Percentiles rank a stretch among this genome's conserved stretches.
Evolutionary conservation across 1,139 yeast genomes (phyloP).

Genomic region (Yamadazyma trypodendri): DNA sequence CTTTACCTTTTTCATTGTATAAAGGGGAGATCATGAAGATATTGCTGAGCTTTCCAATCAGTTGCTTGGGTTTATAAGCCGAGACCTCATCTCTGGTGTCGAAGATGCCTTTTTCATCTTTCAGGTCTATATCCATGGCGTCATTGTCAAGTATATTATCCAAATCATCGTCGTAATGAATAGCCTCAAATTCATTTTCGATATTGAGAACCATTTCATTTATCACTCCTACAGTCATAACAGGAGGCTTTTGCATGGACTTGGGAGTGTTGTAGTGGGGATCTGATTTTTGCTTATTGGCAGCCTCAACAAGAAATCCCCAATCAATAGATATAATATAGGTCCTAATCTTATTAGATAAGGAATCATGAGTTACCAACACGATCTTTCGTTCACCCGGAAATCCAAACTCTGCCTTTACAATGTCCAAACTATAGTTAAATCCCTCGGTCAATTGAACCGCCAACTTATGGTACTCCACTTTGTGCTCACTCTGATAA

Average conservation of each 20-base stretch:
- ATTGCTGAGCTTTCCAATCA: slow-evolving; percentile 20
- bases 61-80: slow-evolving; percentile 16
- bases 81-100: slow-evolving; percentile 2
- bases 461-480: slow-evolving; percentile 49
- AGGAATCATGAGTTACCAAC: slow-evolving; percentile 46
- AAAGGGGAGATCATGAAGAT: slow-evolving; percentile 48
- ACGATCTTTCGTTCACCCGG: slow-evolving; percentile 48
- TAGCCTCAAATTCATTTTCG: slow-evolving; percentile 16
- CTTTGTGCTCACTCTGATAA: slow-evolving; percentile 62
- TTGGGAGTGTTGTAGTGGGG: slow-evolving; percentile 56
- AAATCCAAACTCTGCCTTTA: slow-evolving; percentile 62
- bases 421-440: slow-evolving; percentile 22
- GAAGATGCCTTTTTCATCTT: slow-evolving; percentile 2
- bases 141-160: slow-evolving; percentile 13
- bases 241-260: slow-evolving; percentile 29
- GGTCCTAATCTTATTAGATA: slow-evolving; percentile 41
- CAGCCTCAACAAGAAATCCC: slow-evolving; percentile 55
- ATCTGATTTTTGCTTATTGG: slow-evolving; percentile 45
- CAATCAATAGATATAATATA: slow-evolving; percentile 56
- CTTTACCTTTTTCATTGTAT: slow-evolving; percentile 29
- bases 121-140: slow-evolving; percentile 12
- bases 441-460: slow-evolving; percentile 18
- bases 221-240: slow-evolving; percentile 21
- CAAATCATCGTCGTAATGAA: slow-evolving; percentile 20
- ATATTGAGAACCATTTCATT: slow-evolving; percentile 31